Base-by-base conservation (phyloP, 2,329 filamentous ascomycete species). In the Domatiomyces catenatus region DNA sequence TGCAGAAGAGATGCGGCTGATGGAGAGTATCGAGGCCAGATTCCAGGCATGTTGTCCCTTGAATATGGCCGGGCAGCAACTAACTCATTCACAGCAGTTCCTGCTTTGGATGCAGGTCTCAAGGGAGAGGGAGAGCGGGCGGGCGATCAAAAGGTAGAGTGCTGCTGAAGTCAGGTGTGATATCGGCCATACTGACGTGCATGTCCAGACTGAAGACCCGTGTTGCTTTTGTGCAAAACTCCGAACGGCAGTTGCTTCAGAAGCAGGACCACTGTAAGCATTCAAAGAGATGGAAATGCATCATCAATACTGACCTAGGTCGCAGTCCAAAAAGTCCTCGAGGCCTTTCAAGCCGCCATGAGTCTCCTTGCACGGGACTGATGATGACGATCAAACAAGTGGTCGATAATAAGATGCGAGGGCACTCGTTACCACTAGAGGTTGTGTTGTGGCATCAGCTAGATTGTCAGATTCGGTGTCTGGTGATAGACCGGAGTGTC, bases 191-290 rank as follows among this genome's bases (percentile, higher is more conserved):
- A 32, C 52, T 53, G 50, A 50, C 45, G 15, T 39, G 32, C 46
- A 26, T 32, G n/a, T 42, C 8, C 54, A 86, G 84, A 50, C 73
- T 94, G 45, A 84, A 83, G 61, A 95, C 89, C 1, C 80, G 88
- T 54, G 80, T 83, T 63, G 74, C 79, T 54, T 84, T 83, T 63
- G 86, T 94, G 26, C 79, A 83, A 54, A 72, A 86, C 44, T 79
- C 83, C 0, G 89, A 94, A 63, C 71, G 78, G 42, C 76, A 73
- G 22, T 72, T 94, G 51, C 78, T 80, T 49, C 75, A 82, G 58
- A 92, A 84, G 63, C 83, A 88, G 61, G 74, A 81, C 54, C 88
- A 94, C 60, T 86, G 88, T 94, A 69, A 70, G 84, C 69, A 26
- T 26, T 44, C 8, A 12, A 18, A n/a, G 2, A 4, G 32, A 15